These are phyloP conservation scores for Yamadazyma nakazawae DNA, from an alignment of 805 yeast species.

Conservation along the genomic window DNA sequence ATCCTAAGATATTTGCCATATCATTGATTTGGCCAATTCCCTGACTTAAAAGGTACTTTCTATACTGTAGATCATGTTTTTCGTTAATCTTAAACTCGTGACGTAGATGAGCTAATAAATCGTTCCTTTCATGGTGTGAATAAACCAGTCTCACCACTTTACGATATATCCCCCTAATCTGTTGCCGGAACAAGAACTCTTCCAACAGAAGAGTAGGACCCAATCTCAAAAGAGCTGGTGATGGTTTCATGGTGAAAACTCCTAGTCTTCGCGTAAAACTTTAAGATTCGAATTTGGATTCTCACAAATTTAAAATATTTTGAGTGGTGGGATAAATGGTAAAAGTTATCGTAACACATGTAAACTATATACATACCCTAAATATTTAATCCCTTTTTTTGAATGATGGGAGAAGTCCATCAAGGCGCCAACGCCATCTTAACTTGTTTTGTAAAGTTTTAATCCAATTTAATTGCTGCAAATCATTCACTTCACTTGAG, in stretches of 20 bases:
- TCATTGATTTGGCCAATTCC: constrained; percentile 30
- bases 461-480: constrained; percentile 14
- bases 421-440: constrained; percentile 23
- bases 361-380: background rate
- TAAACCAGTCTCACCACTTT: constrained; percentile 31
- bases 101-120: constrained; percentile 29
- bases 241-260: constrained; percentile 4
- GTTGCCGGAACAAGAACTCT: constrained; percentile 38
- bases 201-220: constrained; percentile 28
- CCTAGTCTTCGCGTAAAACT: background rate
- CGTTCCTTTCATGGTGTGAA: constrained; percentile 34
- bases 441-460: constrained; percentile 16
- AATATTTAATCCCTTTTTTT: background rate
- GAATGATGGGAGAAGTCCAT: constrained; percentile 19
- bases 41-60: constrained; percentile 34
- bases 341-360: background rate
- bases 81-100: constrained; percentile 32
- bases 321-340: background rate
- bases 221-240: constrained; percentile 1
- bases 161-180: constrained; percentile 32
- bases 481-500: background rate
- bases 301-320: too few relatives aligned
- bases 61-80: constrained; percentile 29
- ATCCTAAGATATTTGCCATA: constrained; percentile 23
- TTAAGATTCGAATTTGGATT: too few relatives aligned